Evolutionary conservation across 2,329 filamentous ascomycete species (phyloP).

Genomic region (Pochonia chlamydosporia): DNA sequence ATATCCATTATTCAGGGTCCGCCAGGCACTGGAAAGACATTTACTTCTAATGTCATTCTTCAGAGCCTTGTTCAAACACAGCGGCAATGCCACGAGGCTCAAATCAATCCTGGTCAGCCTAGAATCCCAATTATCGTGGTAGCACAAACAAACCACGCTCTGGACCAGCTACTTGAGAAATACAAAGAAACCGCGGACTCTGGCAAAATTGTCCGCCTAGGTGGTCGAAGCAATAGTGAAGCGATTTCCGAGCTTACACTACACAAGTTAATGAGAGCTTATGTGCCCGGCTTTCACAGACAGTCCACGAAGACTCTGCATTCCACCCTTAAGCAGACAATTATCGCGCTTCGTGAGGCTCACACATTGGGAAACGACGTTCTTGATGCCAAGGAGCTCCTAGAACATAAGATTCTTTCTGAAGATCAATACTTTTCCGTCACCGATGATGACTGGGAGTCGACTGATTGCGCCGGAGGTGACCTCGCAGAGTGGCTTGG

Average conservation of each 20-base stretch:
- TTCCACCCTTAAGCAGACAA: slow-evolving; percentile 6
- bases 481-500: slow-evolving; percentile 13
- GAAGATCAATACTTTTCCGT: slow-evolving; percentile 59
- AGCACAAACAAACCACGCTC: slow-evolving; percentile 84
- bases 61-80: slow-evolving; percentile 44
- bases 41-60: slow-evolving; percentile 69
- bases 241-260: neutral
- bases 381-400: slow-evolving; percentile 49
- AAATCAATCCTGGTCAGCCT: neutral
- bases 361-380: slow-evolving; percentile 25
- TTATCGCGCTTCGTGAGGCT: slow-evolving; percentile 8
- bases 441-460: slow-evolving; percentile 35
- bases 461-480: slow-evolving; percentile 1
- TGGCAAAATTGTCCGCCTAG: slow-evolving; percentile 52
- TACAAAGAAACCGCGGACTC: slow-evolving; percentile 42
- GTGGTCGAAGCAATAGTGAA: slow-evolving; percentile 61
- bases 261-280: neutral
- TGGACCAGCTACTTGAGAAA: slow-evolving; percentile 72
- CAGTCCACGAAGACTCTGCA: neutral
- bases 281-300: slow-evolving; percentile 24
- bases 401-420: slow-evolving; percentile 52
- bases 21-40: slow-evolving; percentile 71
- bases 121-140: slow-evolving; percentile 66
- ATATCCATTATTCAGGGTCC: slow-evolving; percentile 80
- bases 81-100: slow-evolving; percentile 37